Conservation (phyloP, 2,329 filamentous ascomycete genomes). For the Penicillium nordicum region DNA sequence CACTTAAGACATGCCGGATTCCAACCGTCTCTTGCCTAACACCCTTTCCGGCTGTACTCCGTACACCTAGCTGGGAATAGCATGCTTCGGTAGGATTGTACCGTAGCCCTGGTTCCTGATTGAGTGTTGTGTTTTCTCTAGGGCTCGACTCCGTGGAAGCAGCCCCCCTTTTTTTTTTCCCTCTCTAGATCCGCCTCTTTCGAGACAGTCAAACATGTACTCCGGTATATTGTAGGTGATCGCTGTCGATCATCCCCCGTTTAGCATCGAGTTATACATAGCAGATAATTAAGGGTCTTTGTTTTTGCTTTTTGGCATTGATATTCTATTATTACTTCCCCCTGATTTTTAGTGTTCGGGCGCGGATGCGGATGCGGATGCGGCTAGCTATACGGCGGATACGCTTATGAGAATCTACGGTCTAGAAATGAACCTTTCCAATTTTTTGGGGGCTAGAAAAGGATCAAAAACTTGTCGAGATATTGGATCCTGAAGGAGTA, state of each 20-base stretch:
- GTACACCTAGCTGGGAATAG: not conserved
- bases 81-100: not conserved
- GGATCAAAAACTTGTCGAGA: not conserved
- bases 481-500: not conserved
- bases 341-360: constrained; percentile 2
- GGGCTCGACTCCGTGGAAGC: not conserved
- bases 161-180: not conserved
- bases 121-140: not conserved
- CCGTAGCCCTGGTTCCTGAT: constrained; percentile 1
- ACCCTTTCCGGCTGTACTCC: not conserved
- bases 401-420: not conserved
- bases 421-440: not conserved
- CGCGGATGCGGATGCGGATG: not conserved
- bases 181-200: not conserved
- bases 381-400: not conserved
- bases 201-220: not conserved
- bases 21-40: not conserved
- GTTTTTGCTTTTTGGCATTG: not conserved
- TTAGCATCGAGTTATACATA: constrained; percentile 11
- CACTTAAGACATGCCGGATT: constrained; percentile 1
- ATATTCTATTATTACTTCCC: constrained; percentile 2
- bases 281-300: constrained; percentile 4
- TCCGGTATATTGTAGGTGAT: constrained; percentile 1
- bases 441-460: not conserved
- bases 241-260: constrained; percentile 12